Base-by-base conservation (phyloP, 23 red algal genomes). In the Gracilaria vermiculophylla region DNA sequence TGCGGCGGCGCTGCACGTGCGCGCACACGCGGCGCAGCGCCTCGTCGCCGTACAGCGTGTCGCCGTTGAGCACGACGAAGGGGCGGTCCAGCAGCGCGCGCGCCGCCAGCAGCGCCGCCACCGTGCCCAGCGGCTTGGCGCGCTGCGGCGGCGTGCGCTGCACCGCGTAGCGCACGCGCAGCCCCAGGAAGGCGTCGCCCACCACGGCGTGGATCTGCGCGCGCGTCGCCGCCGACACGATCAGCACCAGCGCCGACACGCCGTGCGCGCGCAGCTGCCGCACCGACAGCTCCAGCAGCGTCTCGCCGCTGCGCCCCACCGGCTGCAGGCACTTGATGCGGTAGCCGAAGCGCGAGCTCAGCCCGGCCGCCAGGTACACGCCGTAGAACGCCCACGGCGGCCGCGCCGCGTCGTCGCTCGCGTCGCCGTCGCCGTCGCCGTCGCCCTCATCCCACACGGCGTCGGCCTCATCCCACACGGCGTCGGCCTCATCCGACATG, bases 281-380 rank as follows among this genome's bases (percentile, higher is more conserved):
- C 29, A 97, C 91, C 6, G 90, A 94, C 7, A 97, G 83, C 57
- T 97, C 95, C 1, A 97, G 70, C 29, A 97, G 76, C n/a, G 95
- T 97, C 71, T 97, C 95, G 71, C 95, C 95, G 53, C 80, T 86
- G n/a, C 95, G 90, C 35, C 95, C 95, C 29, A 97, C 95, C 21
- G 86, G 89, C 55, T 97, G 95, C 7, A 97, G 76, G 72, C 95
- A 97, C 69, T 97, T 97, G 79, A 97, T 93, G 23, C 89, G 89
- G 39, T 60, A 85, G 25, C 95, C 95, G 66, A 97, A 97, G 48
- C 95, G 95, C 44, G 90, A 94, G 35, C 86, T 92, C 0, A 93
- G 78, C 13, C 95, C 95, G 20, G 95, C 95, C 13, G 95, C 95
- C 15, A 97, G 71, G 34, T 93, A 97, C 44, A 97, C 70, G 23